These are phyloP conservation scores for Lentinula novae-zelandiae DNA, from an alignment of 1,284 basidiomycete species.

Conservation along the genomic window DNA sequence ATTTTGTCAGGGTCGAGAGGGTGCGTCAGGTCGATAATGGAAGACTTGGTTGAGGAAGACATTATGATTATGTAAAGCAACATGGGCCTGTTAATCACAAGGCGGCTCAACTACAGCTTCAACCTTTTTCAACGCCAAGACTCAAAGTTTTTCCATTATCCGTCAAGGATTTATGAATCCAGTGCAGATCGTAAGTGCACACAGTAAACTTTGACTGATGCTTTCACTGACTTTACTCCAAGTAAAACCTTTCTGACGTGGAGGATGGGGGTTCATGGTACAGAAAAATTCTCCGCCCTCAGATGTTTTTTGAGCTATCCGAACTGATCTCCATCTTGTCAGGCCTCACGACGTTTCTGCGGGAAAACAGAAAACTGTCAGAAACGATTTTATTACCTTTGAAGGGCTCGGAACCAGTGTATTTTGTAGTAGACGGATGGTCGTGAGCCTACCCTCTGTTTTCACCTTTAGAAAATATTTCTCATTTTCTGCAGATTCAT, in stretches of 20 bases:
- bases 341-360: slow-evolving; percentile 76
- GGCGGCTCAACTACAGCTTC: background rate
- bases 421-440: slow-evolving; percentile 81
- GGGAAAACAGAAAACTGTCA: slow-evolving; percentile 66
- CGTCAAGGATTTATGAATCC: background rate
- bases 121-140: background rate
- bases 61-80: background rate
- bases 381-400: slow-evolving; percentile 40
- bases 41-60: background rate
- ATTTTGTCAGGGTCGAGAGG: slow-evolving; percentile 37
- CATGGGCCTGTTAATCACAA: too few species aligned
- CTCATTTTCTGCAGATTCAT: slow-evolving; percentile 58
- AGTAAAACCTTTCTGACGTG: background rate
- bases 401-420: slow-evolving; percentile 18
- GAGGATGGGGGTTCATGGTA: background rate
- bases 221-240: background rate
- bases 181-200: background rate
- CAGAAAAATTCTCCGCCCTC: background rate
- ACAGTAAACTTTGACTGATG: background rate
- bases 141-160: background rate
- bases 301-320: background rate
- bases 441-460: slow-evolving; percentile 59
- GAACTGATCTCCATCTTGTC: background rate
- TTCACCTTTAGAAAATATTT: slow-evolving; percentile 11
- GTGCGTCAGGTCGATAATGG: slow-evolving; percentile 49